Conservation (phyloP, 2,329 filamentous ascomycete genomes). For the Chaetomium globosum region DNA sequence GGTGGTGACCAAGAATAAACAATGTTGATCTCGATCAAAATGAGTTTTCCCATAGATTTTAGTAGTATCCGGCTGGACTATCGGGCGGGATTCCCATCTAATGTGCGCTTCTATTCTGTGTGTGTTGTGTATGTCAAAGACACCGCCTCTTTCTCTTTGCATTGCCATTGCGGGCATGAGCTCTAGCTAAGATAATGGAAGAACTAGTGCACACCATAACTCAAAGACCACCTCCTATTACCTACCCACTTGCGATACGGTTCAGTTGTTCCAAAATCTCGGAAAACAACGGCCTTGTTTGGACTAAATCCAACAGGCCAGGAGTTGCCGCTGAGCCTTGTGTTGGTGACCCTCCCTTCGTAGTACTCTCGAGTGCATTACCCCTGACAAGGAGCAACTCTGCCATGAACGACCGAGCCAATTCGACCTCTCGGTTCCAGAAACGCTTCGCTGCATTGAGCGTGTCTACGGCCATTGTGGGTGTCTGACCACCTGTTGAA, state of each 20-base stretch:
- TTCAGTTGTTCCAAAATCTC: background rate
- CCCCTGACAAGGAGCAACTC: slow-evolving; percentile 2
- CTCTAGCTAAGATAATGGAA: background rate
- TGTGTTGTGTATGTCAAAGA: background rate
- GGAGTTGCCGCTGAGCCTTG: too few species aligned
- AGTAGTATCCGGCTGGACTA: too few species aligned
- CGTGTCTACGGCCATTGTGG: background rate
- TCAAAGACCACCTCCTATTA: background rate
- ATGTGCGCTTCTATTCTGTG: too few species aligned
- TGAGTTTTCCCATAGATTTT: too few species aligned
- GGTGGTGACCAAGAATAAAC: too few species aligned
- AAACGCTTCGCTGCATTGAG: slow-evolving; percentile 22
- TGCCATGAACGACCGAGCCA: slow-evolving; percentile 21
- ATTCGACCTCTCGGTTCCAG: slow-evolving; percentile 28
- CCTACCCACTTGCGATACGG: background rate
- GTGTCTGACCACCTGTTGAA: background rate
- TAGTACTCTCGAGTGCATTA: background rate
- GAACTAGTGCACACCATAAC: background rate
- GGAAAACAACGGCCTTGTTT: background rate
- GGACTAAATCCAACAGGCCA: background rate
- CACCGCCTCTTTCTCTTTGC: background rate
- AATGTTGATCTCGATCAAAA: too few species aligned
- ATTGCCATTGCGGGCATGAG: background rate
- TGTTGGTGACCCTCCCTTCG: background rate
- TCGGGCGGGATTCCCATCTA: too few species aligned